phyloP scores from a whole-genome alignment of 2,329 filamentous ascomycete genomes.

The Aspergillus japonicus region DNA sequence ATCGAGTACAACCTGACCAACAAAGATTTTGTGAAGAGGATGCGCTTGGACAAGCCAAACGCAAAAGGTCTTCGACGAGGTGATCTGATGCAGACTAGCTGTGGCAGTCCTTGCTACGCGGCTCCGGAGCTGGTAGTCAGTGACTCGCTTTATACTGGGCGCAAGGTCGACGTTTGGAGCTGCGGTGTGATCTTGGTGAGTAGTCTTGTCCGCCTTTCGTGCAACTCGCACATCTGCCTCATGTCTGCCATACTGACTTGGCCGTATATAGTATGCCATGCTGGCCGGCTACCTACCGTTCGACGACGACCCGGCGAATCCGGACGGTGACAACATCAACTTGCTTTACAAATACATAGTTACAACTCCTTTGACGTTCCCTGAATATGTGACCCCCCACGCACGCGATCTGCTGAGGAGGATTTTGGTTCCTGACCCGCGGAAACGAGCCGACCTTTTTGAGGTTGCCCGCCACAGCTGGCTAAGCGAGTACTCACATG shows the following conservation, averaged over 20 bases:
- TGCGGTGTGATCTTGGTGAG: slow-evolving; percentile 96
- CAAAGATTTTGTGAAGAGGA: slow-evolving; percentile 80
- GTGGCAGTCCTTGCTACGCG: slow-evolving; percentile 95
- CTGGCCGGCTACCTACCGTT: slow-evolving; percentile 95
- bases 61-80: slow-evolving; percentile 75
- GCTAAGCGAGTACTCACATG: slow-evolving; percentile 94
- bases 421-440: slow-evolving; percentile 91
- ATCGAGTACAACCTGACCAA: slow-evolving; percentile 85
- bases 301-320: slow-evolving; percentile 96
- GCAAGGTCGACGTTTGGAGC: slow-evolving; percentile 99
- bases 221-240: too few relatives aligned
- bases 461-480: slow-evolving; percentile 97
- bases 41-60: slow-evolving; percentile 78
- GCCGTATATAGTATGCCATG: slow-evolving; percentile 82
- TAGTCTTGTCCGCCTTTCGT: slow-evolving; percentile 19
- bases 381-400: slow-evolving; percentile 97
- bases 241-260: background rate
- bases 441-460: slow-evolving; percentile 92
- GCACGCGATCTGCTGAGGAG: slow-evolving; percentile 87
- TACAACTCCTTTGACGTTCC: slow-evolving; percentile 92
- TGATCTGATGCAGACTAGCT: slow-evolving; percentile 98
- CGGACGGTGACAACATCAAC: slow-evolving; percentile 98
- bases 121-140: slow-evolving; percentile 96
- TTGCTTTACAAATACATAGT: slow-evolving; percentile 99
- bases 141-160: slow-evolving; percentile 92